These are phyloP conservation scores for Ormosia emarginata DNA, from an alignment of 306 rosid genomes.

Conservation along the genomic window DNA sequence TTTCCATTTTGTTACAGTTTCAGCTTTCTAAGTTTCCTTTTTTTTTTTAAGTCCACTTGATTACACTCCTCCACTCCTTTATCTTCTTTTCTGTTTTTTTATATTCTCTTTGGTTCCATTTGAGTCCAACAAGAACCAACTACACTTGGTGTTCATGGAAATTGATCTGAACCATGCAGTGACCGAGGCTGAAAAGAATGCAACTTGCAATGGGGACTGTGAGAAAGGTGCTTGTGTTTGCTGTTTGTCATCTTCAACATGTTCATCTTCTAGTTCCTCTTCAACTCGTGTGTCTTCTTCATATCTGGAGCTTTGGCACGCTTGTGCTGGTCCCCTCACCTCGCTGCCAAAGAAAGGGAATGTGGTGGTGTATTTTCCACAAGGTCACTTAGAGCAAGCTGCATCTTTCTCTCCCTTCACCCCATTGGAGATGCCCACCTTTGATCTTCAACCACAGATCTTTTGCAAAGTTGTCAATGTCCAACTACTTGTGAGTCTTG, in stretches of 20 bases:
- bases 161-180: conserved; percentile 94
- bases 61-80: conserved; percentile 24
- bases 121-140: conserved; percentile 30
- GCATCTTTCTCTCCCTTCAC: conserved; percentile 71
- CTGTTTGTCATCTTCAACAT: conserved; percentile 67
- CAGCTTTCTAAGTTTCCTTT: conserved; percentile 37
- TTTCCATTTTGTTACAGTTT: conserved; percentile 47
- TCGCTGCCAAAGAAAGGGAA: conserved; percentile 89
- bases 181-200: conserved; percentile 69
- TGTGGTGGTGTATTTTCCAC: conserved; percentile 89
- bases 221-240: conserved; percentile 53
- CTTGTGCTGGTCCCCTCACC: conserved; percentile 97
- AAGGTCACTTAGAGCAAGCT: conserved; percentile 85
- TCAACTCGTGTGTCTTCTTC: conserved; percentile 60
- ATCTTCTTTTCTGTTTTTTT: not conserved
- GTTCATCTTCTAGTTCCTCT: conserved; percentile 65
- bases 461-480: conserved; percentile 81
- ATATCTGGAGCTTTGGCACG: conserved; percentile 92
- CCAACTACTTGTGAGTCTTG: conserved; percentile 76
- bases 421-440: conserved; percentile 59
- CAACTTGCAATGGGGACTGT: conserved; percentile 60
- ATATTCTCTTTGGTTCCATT: conserved; percentile 28
- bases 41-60: conserved; percentile 37
- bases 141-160: conserved; percentile 75
- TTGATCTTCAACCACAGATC: conserved; percentile 84